Evolutionary conservation across 129 eudicot species (phyloP).

Genomic region (Escallonia rubra): DNA sequence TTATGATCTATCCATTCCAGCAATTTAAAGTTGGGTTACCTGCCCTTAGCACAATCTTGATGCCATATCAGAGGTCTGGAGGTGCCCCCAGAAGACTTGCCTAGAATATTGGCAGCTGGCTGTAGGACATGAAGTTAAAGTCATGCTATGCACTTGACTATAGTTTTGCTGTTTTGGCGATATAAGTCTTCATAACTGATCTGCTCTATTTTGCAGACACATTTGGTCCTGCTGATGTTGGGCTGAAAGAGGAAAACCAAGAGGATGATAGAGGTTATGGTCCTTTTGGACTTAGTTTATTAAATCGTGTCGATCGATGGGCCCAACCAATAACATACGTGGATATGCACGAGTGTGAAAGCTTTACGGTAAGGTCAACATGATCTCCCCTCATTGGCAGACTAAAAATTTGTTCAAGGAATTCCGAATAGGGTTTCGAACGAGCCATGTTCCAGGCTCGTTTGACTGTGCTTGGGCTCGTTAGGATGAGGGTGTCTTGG

Average conservation of each 20-base stretch:
- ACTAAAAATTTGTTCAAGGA: conserved; percentile 4
- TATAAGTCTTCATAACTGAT: not conserved
- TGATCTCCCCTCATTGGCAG: not conserved
- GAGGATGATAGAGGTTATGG: conserved; percentile 96
- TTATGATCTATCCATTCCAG: not conserved
- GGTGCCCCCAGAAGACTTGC: no score
- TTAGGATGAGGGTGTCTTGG: no score
- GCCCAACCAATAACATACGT: conserved; percentile 89
- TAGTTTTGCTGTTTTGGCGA: no score
- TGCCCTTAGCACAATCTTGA: not conserved
- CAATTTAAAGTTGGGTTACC: not conserved
- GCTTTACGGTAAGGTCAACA: conserved; percentile 57
- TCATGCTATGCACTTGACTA: not conserved
- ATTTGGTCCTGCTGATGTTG: conserved; percentile 80
- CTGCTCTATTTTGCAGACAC: conserved; percentile 49
- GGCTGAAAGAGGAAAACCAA: conserved; percentile 58
- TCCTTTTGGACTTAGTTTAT: conserved; percentile 43
- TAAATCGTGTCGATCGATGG: conserved; percentile 74
- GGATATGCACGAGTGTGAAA: conserved; percentile 59
- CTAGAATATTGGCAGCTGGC: no score
- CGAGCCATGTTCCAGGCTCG: no score
- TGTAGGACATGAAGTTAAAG: not conserved
- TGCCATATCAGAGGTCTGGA: no score
- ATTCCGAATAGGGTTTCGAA: not conserved
- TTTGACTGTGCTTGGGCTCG: no score